These are phyloP conservation scores for Nadsonia commutata DNA, from an alignment of 1,139 yeast genomes.

Conservation along the genomic window DNA sequence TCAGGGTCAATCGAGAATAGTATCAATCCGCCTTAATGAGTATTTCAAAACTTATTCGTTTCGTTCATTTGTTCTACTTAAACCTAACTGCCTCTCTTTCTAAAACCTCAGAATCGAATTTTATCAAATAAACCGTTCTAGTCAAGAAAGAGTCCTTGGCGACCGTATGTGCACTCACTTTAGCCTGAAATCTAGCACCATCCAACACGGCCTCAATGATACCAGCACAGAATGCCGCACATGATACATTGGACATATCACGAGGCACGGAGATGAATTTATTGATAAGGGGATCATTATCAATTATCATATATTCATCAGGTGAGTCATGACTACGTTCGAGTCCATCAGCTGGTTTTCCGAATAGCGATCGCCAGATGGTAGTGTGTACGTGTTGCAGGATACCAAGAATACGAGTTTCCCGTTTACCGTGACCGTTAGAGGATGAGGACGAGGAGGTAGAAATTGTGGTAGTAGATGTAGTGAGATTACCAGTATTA, in stretches of 20 bases:
- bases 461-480: not conserved
- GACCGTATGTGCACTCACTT: conserved; percentile 79
- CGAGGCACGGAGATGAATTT: conserved; percentile 68
- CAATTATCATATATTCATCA: conserved; percentile 72
- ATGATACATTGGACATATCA: conserved; percentile 65
- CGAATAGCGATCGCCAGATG: conserved; percentile 74
- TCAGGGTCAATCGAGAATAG: too few species aligned
- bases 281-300: conserved; percentile 62
- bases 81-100: too few species aligned
- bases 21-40: too few species aligned
- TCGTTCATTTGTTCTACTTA: too few species aligned
- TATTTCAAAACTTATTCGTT: too few species aligned
- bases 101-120: conserved; percentile 31
- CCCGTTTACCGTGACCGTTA: conserved; percentile 34
- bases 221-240: conserved; percentile 84
- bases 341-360: conserved; percentile 69
- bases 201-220: conserved; percentile 82
- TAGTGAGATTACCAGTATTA: not conserved
- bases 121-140: conserved; percentile 72
- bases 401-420: conserved; percentile 57
- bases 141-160: conserved; percentile 48
- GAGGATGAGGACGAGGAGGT: not conserved
- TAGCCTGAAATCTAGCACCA: conserved; percentile 64
- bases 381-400: conserved; percentile 72
- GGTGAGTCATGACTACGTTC: conserved; percentile 74